phyloP scores from a whole-genome alignment of 192 early-diverging fungal species.

The Backusella luteola region DNA sequence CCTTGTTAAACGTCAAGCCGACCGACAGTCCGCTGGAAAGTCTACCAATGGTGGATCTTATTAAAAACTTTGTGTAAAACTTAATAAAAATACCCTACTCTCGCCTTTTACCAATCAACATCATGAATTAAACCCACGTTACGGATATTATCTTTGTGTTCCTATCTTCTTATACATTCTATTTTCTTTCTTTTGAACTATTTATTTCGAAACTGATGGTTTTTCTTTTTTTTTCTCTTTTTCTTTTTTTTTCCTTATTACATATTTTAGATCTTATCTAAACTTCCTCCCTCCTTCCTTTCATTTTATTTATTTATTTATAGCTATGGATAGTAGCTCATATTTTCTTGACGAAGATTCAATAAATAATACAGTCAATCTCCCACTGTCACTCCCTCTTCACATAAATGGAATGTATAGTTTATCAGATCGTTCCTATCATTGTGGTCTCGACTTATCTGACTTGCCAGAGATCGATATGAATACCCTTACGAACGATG shows the following conservation, averaged over 20 bases:
- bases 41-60: slow-evolving; percentile 2
- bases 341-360: background rate
- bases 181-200: background rate
- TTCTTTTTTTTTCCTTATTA: background rate
- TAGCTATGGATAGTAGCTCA: background rate
- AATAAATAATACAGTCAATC: background rate
- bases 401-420: background rate
- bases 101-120: background rate
- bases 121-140: background rate
- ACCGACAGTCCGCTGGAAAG: slow-evolving; percentile 34
- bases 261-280: background rate
- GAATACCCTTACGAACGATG: background rate
- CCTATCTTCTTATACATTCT: background rate
- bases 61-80: slow-evolving; percentile 1
- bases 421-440: background rate
- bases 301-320: background rate
- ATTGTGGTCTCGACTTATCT: background rate
- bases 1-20: slow-evolving; percentile 52
- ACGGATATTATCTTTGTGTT: background rate
- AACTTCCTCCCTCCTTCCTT: background rate
- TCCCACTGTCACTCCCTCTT: background rate
- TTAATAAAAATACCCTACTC: background rate
- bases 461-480: background rate
- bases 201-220: background rate
- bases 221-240: background rate